Evolutionary conservation across 1,139 yeast species (phyloP), one percentile per base, ranked within the genome.

Genomic region (Geotrichum klebahnii): DNA sequence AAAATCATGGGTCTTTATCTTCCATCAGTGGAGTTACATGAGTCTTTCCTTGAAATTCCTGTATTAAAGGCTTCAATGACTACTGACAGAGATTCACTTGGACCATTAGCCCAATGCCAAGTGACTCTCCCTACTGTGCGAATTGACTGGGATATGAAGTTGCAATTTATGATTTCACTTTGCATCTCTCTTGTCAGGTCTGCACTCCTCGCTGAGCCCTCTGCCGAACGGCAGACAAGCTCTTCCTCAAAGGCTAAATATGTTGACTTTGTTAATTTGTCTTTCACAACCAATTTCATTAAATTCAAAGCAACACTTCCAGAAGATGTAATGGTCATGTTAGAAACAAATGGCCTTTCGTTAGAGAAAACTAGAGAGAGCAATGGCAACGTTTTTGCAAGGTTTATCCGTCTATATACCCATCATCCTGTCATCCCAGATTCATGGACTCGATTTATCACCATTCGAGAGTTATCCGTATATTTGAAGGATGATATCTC

Each of bases 351-450:
- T 53, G 61, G 67, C 2, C 59, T 78, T 8, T 60, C 61, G 9
- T 55, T 73, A 17, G 55, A 61, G 17, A 68, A 71, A 45, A 63
- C 66, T 1, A 60, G 69, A 23, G 65, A 53, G 14, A 32, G 60
- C 3, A 59, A 68, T 29, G 72, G 68, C 1, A 44, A 41, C 1
- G 57, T 72, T 6, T 61, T 63, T 16, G 65, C 77, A 19, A 67
- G 67, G 41, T 72, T 69, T 47, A 61, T 72, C 24, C 65, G 84
- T 38, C 62, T 80, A 44, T 81, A 77, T 59, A 79, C 80, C 6
- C 67, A 72, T 12, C 82, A 80, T 50, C 85, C 86, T 0, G 69
- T 73, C 1, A 75, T 81, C 3, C 70, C 71, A 26, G 62, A 69
- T 67, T 54, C 75, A 55, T 60, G 78, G 78, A 60, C 73, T 67